phyloP scores from a whole-genome alignment of 257 asterid species.

The Solanum paucissectum region DNA sequence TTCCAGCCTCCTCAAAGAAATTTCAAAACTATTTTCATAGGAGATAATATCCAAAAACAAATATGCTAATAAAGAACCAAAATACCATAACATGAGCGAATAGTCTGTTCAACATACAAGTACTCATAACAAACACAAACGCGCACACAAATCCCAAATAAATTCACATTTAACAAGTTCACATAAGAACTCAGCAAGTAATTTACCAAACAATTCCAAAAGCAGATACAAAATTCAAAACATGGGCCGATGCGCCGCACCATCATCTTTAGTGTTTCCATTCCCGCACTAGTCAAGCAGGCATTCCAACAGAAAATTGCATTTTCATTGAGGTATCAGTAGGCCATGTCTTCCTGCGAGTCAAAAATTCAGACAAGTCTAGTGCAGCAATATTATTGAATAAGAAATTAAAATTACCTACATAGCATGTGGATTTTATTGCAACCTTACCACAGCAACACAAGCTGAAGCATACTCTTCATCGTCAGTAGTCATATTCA shows the following conservation, averaged over 20 bases:
- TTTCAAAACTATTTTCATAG: neutral
- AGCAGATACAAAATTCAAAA: neutral
- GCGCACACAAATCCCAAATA: neutral
- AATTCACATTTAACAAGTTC: neutral
- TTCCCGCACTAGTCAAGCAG: neutral
- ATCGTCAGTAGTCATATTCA: constrained; percentile 13
- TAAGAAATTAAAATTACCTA: neutral
- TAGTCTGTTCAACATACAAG: neutral
- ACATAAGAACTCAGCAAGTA: neutral
- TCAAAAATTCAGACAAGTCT: neutral
- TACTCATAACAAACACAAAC: neutral
- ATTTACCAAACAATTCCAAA: neutral
- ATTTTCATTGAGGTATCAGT: neutral
- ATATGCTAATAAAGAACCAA: neutral
- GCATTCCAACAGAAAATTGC: neutral
- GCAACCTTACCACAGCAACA: constrained; percentile 2
- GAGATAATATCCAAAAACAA: neutral
- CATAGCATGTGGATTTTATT: neutral
- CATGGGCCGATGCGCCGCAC: neutral
- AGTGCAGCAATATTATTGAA: neutral
- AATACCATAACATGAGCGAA: neutral
- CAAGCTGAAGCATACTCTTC: neutral
- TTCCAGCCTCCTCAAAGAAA: neutral
- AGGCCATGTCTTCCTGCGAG: neutral
- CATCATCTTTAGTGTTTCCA: neutral